Evolutionary conservation across 345 rosid species (phyloP).

Genomic region (Eucalyptus virginea): DNA sequence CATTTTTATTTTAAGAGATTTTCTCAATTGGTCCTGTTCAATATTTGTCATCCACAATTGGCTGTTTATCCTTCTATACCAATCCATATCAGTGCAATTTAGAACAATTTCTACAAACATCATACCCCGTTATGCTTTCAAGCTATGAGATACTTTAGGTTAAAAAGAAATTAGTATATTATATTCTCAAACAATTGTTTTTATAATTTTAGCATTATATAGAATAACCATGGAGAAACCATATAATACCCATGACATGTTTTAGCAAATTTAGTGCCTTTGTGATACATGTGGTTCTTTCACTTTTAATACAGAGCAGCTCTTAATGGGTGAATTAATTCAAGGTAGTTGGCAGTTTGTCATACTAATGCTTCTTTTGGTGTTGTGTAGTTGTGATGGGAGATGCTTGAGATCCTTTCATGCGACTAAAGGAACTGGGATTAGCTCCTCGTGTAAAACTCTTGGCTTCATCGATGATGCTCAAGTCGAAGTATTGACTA

Average conservation of each 20-base stretch:
- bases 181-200: neutral
- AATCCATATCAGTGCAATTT: neutral
- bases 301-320: neutral
- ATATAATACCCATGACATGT: neutral
- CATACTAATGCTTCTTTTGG: neutral
- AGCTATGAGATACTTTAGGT: neutral
- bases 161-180: neutral
- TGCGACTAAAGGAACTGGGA: constrained; percentile 32
- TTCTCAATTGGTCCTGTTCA: neutral
- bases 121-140: neutral
- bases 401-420: constrained; percentile 70
- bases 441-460: constrained; percentile 22
- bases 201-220: neutral
- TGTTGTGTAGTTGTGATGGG: constrained; percentile 49
- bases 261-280: neutral
- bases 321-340: neutral
- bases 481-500: constrained; percentile 37
- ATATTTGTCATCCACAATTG: neutral
- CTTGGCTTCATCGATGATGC: constrained; percentile 29
- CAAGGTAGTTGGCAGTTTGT: neutral
- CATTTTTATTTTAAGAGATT: neutral
- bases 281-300: neutral
- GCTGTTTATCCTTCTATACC: neutral
- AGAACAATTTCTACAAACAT: neutral
- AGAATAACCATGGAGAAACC: neutral